Evolutionary conservation across 176 grass and related monocot genomes (phyloP), one percentile per base, ranked within the genome.

Genomic region (Eragrostis nindensis): DNA sequence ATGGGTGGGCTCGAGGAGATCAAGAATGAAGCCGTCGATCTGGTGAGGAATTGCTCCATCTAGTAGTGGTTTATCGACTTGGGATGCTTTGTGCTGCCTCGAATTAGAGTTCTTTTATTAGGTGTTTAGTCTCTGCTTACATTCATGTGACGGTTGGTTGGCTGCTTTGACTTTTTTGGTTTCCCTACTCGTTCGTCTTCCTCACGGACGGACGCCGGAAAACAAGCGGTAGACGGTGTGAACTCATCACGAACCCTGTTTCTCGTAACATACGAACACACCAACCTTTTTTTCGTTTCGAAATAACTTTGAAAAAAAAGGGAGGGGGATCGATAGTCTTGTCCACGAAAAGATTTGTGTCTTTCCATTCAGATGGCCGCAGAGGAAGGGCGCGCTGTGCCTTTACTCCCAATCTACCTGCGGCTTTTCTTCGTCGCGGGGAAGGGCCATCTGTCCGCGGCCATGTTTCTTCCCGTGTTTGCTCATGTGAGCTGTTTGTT

Each of bases 11-110:
- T 95, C 53, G 94, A 97, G 78, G 87, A 92, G 67, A 94, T 97
- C 67, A 92, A 70, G 87, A 94, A 97, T 77, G 94, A 97, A 64
- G 71, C 85, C 59, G 94, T 97, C 75, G 94, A 97, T 94, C 86
- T 97, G 94, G 94, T 97, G 74, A 94, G 87, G 87, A 62, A 67
- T 14, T 11, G 0, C 21, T 12, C 19, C 21, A 24, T n/a, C 21
- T 40, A 0, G 50, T 24, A 3, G 30, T 36, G 0, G 3, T 22
- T 8, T 16, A 5, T 57, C 15, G 15, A 15, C 29, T 38, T 17
- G 4, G 14, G 63, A 40, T 40, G 67, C 67, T 69, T 78, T 0
- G 0, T 24, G 24, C 3, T 8, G 16, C 44, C 12, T 8, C 8
- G 1, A 39, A 30, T 1, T 36, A 49, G 11, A 25, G 6, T 12